phyloP scores from a whole-genome alignment of 2,329 filamentous ascomycete species.

The Colletotrichum liriopes region DNA sequence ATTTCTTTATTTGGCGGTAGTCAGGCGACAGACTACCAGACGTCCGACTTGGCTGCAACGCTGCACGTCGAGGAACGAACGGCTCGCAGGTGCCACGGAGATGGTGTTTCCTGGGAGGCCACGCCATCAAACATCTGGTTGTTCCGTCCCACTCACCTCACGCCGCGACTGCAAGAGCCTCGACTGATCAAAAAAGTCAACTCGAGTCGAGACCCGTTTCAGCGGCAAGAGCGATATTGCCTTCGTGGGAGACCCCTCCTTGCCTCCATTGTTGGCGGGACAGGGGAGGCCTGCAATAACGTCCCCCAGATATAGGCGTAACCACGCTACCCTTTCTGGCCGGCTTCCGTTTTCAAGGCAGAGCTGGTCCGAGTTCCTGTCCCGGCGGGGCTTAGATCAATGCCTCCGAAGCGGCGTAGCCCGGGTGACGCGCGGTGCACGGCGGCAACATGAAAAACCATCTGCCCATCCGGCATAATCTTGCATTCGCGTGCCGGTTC shows the following conservation, averaged over 20 bases:
- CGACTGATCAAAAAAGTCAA: slow-evolving; percentile 26
- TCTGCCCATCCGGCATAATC: slow-evolving; percentile 16
- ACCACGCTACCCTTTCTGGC: slow-evolving; percentile 9
- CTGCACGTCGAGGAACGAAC: slow-evolving; percentile 3
- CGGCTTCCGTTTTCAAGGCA: slow-evolving; percentile 12
- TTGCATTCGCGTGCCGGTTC: not conserved
- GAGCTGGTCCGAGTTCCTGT: slow-evolving; percentile 14
- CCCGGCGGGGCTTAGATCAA: slow-evolving; percentile 15
- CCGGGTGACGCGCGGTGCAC: slow-evolving; percentile 19
- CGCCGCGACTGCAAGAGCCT: slow-evolving; percentile 32
- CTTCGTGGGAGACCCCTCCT: slow-evolving; percentile 12
- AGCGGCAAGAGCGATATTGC: slow-evolving; percentile 15
- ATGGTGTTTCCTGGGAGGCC: slow-evolving; percentile 10
- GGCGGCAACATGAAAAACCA: slow-evolving; percentile 27
- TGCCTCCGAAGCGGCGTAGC: slow-evolving; percentile 27
- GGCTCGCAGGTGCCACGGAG: slow-evolving; percentile 2
- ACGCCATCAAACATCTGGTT: slow-evolving; percentile 14
- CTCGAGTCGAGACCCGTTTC: slow-evolving; percentile 34
- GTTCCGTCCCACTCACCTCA: slow-evolving; percentile 26
- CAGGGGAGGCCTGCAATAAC: slow-evolving; percentile 35
- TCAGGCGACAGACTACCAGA: not conserved
- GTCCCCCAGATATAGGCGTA: slow-evolving; percentile 2
- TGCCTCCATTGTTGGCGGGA: not conserved
- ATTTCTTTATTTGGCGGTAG: slow-evolving; percentile 4
- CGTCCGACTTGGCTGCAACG: slow-evolving; percentile 29